phyloP scores from a whole-genome alignment of 176 grass and related monocot genomes.

The Rhynchospora tenuis region DNA sequence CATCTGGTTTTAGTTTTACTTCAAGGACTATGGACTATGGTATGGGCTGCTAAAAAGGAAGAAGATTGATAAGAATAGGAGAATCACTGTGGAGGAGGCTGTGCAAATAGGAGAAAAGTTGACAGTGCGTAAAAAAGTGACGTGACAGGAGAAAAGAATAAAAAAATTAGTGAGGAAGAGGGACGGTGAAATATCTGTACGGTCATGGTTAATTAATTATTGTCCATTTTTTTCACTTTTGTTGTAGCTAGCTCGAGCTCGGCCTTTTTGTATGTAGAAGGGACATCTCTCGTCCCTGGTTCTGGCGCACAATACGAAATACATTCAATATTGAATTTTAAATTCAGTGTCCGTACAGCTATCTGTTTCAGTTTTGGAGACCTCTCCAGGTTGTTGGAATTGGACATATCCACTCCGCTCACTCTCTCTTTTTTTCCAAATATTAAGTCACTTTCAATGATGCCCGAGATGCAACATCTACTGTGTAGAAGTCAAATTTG shows the following conservation, averaged over 20 bases:
- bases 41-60: too few relatives aligned
- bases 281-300: neutral
- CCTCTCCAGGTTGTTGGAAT: neutral
- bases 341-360: neutral
- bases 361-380: neutral
- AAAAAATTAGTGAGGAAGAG: neutral
- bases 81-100: slow-evolving; percentile 3
- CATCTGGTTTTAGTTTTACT: slow-evolving; percentile 36
- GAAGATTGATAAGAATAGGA: neutral
- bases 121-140: slow-evolving; percentile 63
- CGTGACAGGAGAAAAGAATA: slow-evolving; percentile 52
- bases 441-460: too few relatives aligned
- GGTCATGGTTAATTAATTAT: neutral
- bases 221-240: neutral
- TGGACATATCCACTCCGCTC: neutral
- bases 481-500: too few relatives aligned
- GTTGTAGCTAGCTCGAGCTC: too few relatives aligned
- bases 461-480: too few relatives aligned
- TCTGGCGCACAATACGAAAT: slow-evolving; percentile 15
- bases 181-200: slow-evolving; percentile 49
- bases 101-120: slow-evolving; percentile 18
- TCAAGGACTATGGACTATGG: neutral
- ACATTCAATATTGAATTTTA: neutral
- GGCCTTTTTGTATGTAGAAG: neutral
- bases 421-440: neutral